Evolutionary conservation across 805 yeast species (phyloP).

Genomic region (Peterozyma toletana): DNA sequence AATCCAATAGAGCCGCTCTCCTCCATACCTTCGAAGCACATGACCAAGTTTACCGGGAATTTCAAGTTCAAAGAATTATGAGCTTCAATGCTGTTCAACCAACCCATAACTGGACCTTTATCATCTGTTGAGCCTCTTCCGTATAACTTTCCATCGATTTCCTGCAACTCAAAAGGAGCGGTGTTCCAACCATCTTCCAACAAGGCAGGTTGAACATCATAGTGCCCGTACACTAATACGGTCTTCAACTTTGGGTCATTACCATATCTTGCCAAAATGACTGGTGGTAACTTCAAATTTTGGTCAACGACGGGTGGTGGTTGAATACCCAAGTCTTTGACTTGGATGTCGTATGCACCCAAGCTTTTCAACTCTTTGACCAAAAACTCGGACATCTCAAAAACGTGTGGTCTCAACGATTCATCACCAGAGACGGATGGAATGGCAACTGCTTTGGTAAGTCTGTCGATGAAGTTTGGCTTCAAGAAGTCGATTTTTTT

Average conservation of each 20-base stretch:
- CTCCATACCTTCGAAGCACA: conserved; percentile 99
- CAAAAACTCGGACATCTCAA: conserved; percentile 82
- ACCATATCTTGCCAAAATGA: conserved; percentile 88
- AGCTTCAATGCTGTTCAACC: conserved; percentile 92
- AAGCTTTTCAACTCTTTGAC: conserved; percentile 58
- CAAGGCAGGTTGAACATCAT: conserved; percentile 96
- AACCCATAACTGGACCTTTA: conserved; percentile 96
- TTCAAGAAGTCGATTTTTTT: conserved; percentile 66
- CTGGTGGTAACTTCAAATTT: conserved; percentile 79
- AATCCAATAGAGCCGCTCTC: conserved; percentile 94
- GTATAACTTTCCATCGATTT: conserved; percentile 60
- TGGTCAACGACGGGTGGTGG: conserved; percentile 80
- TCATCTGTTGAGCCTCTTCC: conserved; percentile 98
- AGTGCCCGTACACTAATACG: conserved; percentile 90
- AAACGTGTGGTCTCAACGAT: conserved; percentile 78
- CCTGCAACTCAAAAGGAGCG: conserved; percentile 79
- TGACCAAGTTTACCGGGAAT: conserved; percentile 86
- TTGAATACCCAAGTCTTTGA: conserved; percentile 80
- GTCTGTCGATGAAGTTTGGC: conserved; percentile 64
- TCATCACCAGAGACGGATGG: conserved; percentile 95
- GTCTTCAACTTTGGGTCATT: conserved; percentile 77
- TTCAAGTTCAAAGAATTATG: conserved; percentile 80
- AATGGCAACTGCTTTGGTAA: conserved; percentile 82
- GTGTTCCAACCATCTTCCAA: conserved; percentile 92
- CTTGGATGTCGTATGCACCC: conserved; percentile 78